Base-by-base conservation (phyloP, 495 filamentous ascomycete genomes). In the Viridothelium virens region DNA sequence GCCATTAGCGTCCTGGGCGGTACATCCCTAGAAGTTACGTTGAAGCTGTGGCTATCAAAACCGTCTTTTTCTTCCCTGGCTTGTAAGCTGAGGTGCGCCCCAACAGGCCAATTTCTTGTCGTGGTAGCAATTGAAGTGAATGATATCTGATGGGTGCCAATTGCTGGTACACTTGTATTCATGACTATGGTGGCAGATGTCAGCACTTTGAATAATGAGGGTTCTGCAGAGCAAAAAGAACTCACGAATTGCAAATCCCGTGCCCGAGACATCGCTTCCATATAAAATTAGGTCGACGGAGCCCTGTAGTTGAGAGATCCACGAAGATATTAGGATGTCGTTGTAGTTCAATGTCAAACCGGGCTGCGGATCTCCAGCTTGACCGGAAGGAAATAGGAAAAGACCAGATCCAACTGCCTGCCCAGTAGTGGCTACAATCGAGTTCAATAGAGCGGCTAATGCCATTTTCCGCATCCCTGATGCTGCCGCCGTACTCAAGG, bases 1-100 rank as follows among this genome's bases (percentile, higher is more conserved):
- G 53, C 53, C 53, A 59, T 59, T 31, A 59, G 18, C 4, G 53
- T 59, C 36, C 36, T 59, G 3, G 53, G 53, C 18, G 53, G 53
- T 7, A 31, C 53, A 36, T 59, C 31, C 31, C 7, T 59, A 9
- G 53, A 59, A 36, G 11, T 59, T 33, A 59, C 36, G 18, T 59
- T 59, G 53, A 59, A 59, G 53, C 53, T 10, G 18, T 59, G 53
- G 53, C 53, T 59, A 6, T 34, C 36, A 36, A 59, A 59, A 18
- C 53, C 53, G 4, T 31, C 53, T 34, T 10, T 59, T 36, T 7
- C 53, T 36, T 3, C 18, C 18, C 53, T 59, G 14, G 53, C 25
- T 10, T 36, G 33, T 5, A 59, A 6, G 7, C 18, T 59, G 6
- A 59, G 31, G n/a, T 59, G 53, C 18, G 53, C 53, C 33, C 3